Base-by-base conservation (phyloP, 2,329 filamentous ascomycete genomes). In the Diplodia intermedia region DNA sequence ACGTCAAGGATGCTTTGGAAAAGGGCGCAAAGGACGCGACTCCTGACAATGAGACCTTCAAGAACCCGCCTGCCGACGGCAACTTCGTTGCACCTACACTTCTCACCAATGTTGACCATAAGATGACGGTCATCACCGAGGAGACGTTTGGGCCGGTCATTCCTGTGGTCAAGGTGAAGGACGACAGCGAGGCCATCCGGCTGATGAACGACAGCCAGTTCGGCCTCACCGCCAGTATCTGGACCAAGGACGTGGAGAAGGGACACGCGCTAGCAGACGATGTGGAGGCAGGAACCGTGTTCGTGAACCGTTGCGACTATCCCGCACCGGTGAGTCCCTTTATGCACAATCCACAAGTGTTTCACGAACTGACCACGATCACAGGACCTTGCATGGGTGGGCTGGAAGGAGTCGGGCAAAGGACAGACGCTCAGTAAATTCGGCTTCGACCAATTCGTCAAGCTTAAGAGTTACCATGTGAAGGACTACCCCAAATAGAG, bases 141-240 rank as follows among this genome's bases (percentile, higher is more conserved):
- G 94, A 98, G 84, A 97, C 94, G 0, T 98, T 98, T 76, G 94
- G 94, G 0, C 94, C 94, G 1, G 88, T 97, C 20, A 94, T 98
- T 73, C 91, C 94, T 0, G 88, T 97, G 20, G 92, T 94, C 89
- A 92, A 91, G 79, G 94, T 97, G 70, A 88, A 88, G 75, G 84
- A 84, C 72, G 94, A 97, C 75, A 86, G 86, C 20, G 93, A 97
- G 79, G 94, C 94, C 1, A 82, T 97, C 70, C 82, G 84, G 72
- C 82, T 94, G 62, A 97, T 98, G 93, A 97, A 97, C 75, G 93
- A 97, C 78, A 95, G 92, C 81, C 90, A 97, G 71, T 97, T 97
- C 77, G 94, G 94, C 5, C 85, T 98, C 70, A 97, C 94, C 3
- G 94, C 94, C n/a, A 97, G 93, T 75, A 93, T 98, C 74, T 98